Conservation (phyloP, 768 basidiomycete genomes). For the Rhodotorula babjevae region DNA sequence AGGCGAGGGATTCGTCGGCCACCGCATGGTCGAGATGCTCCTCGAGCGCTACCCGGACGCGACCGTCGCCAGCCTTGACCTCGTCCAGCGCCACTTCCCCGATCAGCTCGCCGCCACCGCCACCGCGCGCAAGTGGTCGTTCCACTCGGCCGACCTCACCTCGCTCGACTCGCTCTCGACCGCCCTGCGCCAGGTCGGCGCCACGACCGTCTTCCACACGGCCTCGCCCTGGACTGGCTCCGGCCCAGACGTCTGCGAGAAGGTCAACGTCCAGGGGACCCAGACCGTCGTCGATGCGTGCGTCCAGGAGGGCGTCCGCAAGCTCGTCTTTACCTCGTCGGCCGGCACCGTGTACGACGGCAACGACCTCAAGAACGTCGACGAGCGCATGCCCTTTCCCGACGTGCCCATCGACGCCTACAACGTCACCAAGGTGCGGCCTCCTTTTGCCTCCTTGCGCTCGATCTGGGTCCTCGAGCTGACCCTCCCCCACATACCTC, state of each 20-base stretch:
- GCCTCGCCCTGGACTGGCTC: constrained; percentile 64
- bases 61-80: constrained; percentile 77
- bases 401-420: constrained; percentile 78
- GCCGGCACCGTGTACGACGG: constrained; percentile 88
- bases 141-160: constrained; percentile 84
- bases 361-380: constrained; percentile 69
- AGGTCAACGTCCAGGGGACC: constrained; percentile 92
- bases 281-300: constrained; percentile 78
- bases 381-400: constrained; percentile 77
- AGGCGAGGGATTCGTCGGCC: constrained; percentile 69
- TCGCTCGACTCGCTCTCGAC: constrained; percentile 65
- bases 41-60: constrained; percentile 63
- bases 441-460: background rate
- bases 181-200: constrained; percentile 67
- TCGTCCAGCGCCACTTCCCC: constrained; percentile 70
- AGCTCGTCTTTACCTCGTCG: constrained; percentile 90
- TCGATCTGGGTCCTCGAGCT: background rate
- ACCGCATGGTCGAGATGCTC: constrained; percentile 83
- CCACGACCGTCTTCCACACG: constrained; percentile 91
- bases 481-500: background rate
- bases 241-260: constrained; percentile 70
- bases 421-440: constrained; percentile 70
- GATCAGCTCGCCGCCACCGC: background rate
- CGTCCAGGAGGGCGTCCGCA: constrained; percentile 63
- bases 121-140: constrained; percentile 49